Base-by-base conservation (phyloP, 2,329 filamentous ascomycete genomes). In the Epichloe typhina region DNA sequence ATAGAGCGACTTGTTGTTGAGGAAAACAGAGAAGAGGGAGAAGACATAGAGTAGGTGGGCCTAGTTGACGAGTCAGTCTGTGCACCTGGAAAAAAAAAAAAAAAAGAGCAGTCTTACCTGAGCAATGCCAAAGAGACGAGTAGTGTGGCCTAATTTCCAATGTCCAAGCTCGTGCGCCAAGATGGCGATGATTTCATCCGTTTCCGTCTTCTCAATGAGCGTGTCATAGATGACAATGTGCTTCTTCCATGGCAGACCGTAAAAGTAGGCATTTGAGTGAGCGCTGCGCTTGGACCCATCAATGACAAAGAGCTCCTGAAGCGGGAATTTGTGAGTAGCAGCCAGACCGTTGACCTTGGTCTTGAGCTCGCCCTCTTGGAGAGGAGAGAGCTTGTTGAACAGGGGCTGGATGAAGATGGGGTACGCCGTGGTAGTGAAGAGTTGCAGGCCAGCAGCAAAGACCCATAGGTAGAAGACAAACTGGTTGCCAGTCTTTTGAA, bases 181-280 rank as follows among this genome's bases (percentile, higher is more conserved):
- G 49, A 98, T 90, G 57, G 93, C 91, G 53, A 95, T 88, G 40
- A 98, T 90, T 69, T 98, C 93, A 63, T 93, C 79, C 4, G 86
- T 83, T 55, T 90, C 82, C 66, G 86, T 93, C 79, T 97, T 95
- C 70, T 96, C 91, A 55, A 98, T 89, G 56, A 98, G 72, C 5
- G 94, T 98, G 66, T 98, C 93, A 66, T 95, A 98, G 64, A 98
- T 94, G 62, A 98, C 93, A 73, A 98, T 98, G 74, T 97, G 94
- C 79, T 97, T 97, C 79, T 96, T 96, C 90, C 91, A 98, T 41
- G 93, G 93, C 51, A 98, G 79, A 54, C 93, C 93, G 61, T 94
- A 96, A 73, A 98, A 98, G 70, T 94, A 93, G 36, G 88, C 88
- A 65, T 94, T 94, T 69, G 84, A 88, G 72, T 94, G 88, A 35